Conservation (phyloP, 768 basidiomycete genomes). For the Boletus speciosus region DNA sequence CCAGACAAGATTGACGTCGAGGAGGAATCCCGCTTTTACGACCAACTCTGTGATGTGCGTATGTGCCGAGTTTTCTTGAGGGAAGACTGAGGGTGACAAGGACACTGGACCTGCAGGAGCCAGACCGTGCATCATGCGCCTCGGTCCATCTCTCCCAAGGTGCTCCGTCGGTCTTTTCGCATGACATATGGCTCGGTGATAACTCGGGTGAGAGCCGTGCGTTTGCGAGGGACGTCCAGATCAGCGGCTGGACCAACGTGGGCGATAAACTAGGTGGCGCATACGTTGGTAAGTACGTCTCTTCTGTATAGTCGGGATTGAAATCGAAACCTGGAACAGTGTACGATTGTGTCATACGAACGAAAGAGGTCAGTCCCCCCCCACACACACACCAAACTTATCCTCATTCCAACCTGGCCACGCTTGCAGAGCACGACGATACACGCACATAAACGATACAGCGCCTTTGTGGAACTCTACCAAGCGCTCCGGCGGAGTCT, state of each 20-base stretch:
- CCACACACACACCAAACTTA: background rate
- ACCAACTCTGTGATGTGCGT: slow-evolving; percentile 53
- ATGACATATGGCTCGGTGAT: slow-evolving; percentile 69
- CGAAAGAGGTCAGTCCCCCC: slow-evolving; percentile 46
- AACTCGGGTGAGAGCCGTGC: slow-evolving; percentile 49
- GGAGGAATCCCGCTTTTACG: slow-evolving; percentile 64
- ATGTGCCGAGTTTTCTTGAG: background rate
- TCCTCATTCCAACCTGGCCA: background rate
- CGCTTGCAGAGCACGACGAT: slow-evolving; percentile 51
- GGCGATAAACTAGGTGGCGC: slow-evolving; percentile 62
- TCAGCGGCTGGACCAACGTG: slow-evolving; percentile 70
- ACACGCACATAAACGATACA: slow-evolving; percentile 66
- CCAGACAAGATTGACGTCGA: slow-evolving; percentile 61
- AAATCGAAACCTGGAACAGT: slow-evolving; percentile 34
- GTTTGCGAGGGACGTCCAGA: slow-evolving; percentile 64
- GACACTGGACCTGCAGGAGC: slow-evolving; percentile 11
- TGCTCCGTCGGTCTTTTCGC: slow-evolving; percentile 57
- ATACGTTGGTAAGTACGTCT: slow-evolving; percentile 51
- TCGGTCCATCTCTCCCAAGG: slow-evolving; percentile 27
- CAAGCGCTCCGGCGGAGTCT: slow-evolving; percentile 45
- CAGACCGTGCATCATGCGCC: slow-evolving; percentile 24
- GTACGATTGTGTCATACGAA: slow-evolving; percentile 67
- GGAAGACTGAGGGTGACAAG: background rate
- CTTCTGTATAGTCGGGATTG: background rate
- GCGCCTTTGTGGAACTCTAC: slow-evolving; percentile 57